These are phyloP conservation scores for Phytophthora sojae DNA, from an alignment of 352 stramenopile genomes.

Conservation along the genomic window DNA sequence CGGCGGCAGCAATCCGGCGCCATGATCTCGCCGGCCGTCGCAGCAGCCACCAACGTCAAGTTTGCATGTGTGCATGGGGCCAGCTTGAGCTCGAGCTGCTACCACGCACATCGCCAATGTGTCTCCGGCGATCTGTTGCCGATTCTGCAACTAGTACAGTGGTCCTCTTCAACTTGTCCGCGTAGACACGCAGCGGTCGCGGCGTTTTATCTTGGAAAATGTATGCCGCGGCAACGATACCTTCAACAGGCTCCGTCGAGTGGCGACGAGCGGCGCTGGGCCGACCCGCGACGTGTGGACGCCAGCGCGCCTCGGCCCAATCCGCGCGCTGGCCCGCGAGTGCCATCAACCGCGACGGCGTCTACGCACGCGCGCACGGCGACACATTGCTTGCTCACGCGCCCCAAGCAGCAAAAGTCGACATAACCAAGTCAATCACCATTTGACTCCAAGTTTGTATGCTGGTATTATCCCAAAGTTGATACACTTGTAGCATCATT, in stretches of 20 bases:
- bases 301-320: slow-evolving; percentile 2
- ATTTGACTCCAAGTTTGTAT: not conserved
- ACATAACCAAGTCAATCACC: not conserved
- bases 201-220: slow-evolving; percentile 18
- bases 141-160: not conserved
- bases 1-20: not conserved
- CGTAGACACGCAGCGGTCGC: slow-evolving; percentile 12
- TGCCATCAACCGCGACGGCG: slow-evolving; percentile 18
- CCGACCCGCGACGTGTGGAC: slow-evolving; percentile 15
- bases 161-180: slow-evolving; percentile 20
- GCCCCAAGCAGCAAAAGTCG: slow-evolving; percentile 1
- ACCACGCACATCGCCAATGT: not conserved
- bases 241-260: slow-evolving; percentile 12
- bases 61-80: slow-evolving; percentile 21
- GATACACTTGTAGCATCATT: not conserved
- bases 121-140: not conserved
- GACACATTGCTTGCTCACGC: slow-evolving; percentile 37
- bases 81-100: not conserved
- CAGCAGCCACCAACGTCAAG: slow-evolving; percentile 10
- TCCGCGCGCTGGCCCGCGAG: not conserved
- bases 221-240: slow-evolving; percentile 21
- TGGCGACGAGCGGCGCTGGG: slow-evolving; percentile 8
- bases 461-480: not conserved
- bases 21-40: not conserved
- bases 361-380: slow-evolving; percentile 22